Base-by-base conservation (phyloP, 805 yeast genomes). In the Candida corydali region DNA sequence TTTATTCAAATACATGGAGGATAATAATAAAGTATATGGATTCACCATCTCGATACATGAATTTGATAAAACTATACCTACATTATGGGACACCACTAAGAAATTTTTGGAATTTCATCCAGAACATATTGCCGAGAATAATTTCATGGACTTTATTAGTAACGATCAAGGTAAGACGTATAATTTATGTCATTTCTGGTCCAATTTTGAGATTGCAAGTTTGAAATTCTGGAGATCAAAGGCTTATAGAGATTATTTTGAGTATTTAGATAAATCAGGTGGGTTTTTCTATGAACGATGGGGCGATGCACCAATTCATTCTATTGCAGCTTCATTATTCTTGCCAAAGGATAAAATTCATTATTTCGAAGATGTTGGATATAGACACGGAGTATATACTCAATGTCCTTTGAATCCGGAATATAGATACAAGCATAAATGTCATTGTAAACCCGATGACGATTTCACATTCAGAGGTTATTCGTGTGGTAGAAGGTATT, bases 221-320 rank as follows among this genome's bases (percentile, higher is more conserved):
- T 70, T 86, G 59, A 72, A 75, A 38, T 75, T 86, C 57, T 85
- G 87, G 86, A 69, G 74, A 29, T 60, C 76, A 14, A 76, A 80
- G 36, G 86, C 86, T 7, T 87, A 87, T 55, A 49, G 60, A 31
- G 70, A 74, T 39, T 87, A 81, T 60, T 87, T 87, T 50, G 82
- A 84, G 14, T 65, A 71, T 49, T 73, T 87, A 52, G 95, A 87
- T 61, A 59, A 75, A 43, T 75, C 82, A 11, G 95, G 96, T 57
- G 95, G 95, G n/a, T 87, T 87, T 65, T 87, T 83, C 66, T 87
- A 86, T 59, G 88, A 84, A 68, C 75, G 95, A 62, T 86, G 95
- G 96, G 95, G 95, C 50, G 96, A 86, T 61, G 95, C 95, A 18
- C 96, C 96, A 24, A 82, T 86, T 34, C 96, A 86, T 60, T 83